Conservation (phyloP, 306 rosid genomes). For the Prunus persica region DNA sequence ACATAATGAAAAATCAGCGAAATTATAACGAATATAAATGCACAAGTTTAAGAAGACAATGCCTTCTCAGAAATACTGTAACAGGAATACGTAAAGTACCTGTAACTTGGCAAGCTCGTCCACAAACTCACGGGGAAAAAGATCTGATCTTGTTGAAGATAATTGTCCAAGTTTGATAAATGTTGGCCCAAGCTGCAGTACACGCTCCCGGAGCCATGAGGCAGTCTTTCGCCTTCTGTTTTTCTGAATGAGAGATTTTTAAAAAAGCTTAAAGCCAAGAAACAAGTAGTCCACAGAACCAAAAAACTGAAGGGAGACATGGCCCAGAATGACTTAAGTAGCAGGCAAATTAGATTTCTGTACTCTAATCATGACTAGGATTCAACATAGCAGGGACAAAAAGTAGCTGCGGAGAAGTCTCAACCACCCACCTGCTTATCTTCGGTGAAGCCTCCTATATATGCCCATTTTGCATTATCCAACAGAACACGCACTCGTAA, state of each 20-base stretch:
- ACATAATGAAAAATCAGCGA: slow-evolving; percentile 11
- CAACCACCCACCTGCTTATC: slow-evolving; percentile 68
- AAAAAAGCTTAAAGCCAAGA: slow-evolving; percentile 2
- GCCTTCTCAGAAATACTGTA: not conserved
- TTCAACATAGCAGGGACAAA: not conserved
- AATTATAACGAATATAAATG: not conserved
- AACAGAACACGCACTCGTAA: slow-evolving; percentile 72
- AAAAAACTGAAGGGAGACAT: slow-evolving; percentile 16
- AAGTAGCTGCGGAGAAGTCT: slow-evolving; percentile 5
- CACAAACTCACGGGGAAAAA: slow-evolving; percentile 83
- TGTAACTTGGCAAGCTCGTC: slow-evolving; percentile 93
- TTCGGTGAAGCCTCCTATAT: slow-evolving; percentile 79
- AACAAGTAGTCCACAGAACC: slow-evolving; percentile 10
- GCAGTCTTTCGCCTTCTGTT: slow-evolving; percentile 67
- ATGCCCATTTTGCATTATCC: slow-evolving; percentile 88
- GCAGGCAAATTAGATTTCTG: not conserved
- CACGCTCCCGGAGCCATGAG: slow-evolving; percentile 79
- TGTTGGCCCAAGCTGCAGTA: slow-evolving; percentile 92
- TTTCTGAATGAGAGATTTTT: slow-evolving; percentile 46
- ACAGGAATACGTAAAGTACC: slow-evolving; percentile 27
- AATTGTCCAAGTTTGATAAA: slow-evolving; percentile 93
- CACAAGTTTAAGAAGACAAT: not conserved
- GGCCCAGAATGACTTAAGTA: slow-evolving; percentile 12
- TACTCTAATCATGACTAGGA: not conserved
- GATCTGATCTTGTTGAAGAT: slow-evolving; percentile 89